A percentile compares a stretch with the other conserved stretches of the same genome.
phyloP scores from a whole-genome alignment of 768 basidiomycete species.

The Tylopilus plumbeoviolaceoides region DNA sequence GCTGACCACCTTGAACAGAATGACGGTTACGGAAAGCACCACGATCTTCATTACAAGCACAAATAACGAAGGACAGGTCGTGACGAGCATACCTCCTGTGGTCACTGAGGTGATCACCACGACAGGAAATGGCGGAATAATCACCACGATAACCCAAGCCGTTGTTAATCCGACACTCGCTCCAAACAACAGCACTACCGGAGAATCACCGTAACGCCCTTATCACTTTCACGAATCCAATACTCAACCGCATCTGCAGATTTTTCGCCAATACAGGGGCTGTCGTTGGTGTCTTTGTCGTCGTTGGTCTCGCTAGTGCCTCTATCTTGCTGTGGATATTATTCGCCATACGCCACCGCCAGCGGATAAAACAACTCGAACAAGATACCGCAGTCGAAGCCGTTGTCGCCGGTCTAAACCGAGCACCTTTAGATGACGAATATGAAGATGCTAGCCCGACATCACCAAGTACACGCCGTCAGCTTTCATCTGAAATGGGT shows the following conservation, averaged over 20 bases:
- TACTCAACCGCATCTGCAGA: conserved; percentile 34
- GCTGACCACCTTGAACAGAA: conserved; percentile 35
- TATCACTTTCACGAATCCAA: not conserved
- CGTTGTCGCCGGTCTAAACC: conserved; percentile 63
- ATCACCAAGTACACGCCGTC: conserved; percentile 19
- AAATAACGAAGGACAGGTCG: conserved; percentile 47
- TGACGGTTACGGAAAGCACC: conserved; percentile 44
- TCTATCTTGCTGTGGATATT: conserved; percentile 66
- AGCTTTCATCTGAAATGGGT: conserved; percentile 33
- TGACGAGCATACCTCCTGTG: conserved; percentile 49
- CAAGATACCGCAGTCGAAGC: conserved; percentile 71
- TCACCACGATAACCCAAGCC: conserved; percentile 58
- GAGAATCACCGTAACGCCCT: conserved; percentile 45
- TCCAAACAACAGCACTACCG: conserved; percentile 39
- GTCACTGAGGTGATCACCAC: conserved; percentile 56
- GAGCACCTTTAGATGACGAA: conserved; percentile 65
- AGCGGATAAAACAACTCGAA: conserved; percentile 56
- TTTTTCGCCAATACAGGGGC: conserved; percentile 90
- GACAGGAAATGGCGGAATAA: conserved; percentile 48
- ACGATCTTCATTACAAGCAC: conserved; percentile 59
- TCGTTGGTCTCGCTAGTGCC: conserved; percentile 77
- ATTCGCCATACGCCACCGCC: conserved; percentile 65
- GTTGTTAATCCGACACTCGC: conserved; percentile 70
- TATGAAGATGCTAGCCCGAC: conserved; percentile 39
- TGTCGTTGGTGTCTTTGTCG: conserved; percentile 87